Evolutionary conservation across 495 filamentous ascomycete genomes (phyloP).

Genomic region (Lasiosphaeria ovina): DNA sequence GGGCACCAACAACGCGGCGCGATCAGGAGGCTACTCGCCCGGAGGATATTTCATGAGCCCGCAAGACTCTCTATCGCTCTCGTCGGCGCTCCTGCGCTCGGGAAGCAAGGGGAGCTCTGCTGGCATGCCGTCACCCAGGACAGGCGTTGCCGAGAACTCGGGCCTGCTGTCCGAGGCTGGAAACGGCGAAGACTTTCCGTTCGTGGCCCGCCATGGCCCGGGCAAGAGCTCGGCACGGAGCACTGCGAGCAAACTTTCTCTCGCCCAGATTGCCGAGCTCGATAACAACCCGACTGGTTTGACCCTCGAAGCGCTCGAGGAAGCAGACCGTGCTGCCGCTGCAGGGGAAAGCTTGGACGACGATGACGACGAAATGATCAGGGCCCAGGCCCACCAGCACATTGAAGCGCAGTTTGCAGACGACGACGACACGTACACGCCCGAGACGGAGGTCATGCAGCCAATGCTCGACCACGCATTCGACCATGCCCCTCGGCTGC

Average conservation of each 20-base stretch:
- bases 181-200: conserved; percentile 33
- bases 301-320: conserved; percentile 45
- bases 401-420: conserved; percentile 31
- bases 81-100: conserved; percentile 55
- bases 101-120: conserved; percentile 49
- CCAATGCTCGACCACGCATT: conserved; percentile 19
- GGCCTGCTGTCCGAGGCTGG: conserved; percentile 24
- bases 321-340: conserved; percentile 38
- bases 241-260: conserved; percentile 41
- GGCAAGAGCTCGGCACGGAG: conserved; percentile 47
- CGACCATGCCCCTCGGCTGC: conserved; percentile 23
- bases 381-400: conserved; percentile 31
- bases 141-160: conserved; percentile 5
- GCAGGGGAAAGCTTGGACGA: conserved; percentile 16
- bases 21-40: conserved; percentile 71
- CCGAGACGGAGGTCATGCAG: conserved; percentile 13
- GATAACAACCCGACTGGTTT: conserved; percentile 38
- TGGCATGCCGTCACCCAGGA: conserved; percentile 13
- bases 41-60: conserved; percentile 64
- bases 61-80: conserved; percentile 58
- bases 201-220: conserved; percentile 43
- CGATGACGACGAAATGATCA: conserved; percentile 35
- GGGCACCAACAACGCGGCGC: conserved; percentile 62
- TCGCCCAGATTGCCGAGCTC: conserved; percentile 47
- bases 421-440: conserved; percentile 15